A percentile compares a stretch with the other conserved stretches of the same genome.
phyloP scores from a whole-genome alignment of 164 flowering plant genomes.

The Piper longum region DNA sequence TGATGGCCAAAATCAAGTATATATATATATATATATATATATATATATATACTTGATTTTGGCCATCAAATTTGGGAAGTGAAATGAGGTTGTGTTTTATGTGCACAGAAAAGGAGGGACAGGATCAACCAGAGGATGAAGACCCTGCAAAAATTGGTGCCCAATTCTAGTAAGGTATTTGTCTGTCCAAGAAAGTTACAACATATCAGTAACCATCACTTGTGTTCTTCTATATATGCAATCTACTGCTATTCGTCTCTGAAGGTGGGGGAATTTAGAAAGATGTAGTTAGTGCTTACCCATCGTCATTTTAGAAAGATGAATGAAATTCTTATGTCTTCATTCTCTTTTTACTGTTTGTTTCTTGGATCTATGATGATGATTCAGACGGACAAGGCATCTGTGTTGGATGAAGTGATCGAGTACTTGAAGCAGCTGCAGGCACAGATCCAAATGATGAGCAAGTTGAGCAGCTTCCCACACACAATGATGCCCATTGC shows the following conservation, averaged over 20 bases:
- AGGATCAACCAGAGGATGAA: slow-evolving; percentile 85
- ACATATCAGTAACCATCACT: not conserved
- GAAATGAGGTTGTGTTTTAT: not conserved
- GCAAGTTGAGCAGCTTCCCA: slow-evolving; percentile 39
- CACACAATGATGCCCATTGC: slow-evolving; percentile 63
- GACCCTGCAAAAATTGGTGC: slow-evolving; percentile 78
- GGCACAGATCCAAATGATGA: slow-evolving; percentile 59
- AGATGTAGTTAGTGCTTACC: not conserved
- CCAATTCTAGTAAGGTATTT: slow-evolving; percentile 77
- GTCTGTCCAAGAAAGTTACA: not conserved
- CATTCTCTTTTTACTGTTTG: not conserved
- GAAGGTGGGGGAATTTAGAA: not conserved
- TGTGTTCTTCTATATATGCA: not conserved
- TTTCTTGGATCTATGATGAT: not conserved
- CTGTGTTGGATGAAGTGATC: slow-evolving; percentile 86
- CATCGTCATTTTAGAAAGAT: not conserved
- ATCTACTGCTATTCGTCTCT: not conserved
- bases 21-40: too few species aligned
- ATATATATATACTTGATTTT: too few species aligned
- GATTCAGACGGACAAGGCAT: slow-evolving; percentile 70
- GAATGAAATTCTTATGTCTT: too few species aligned
- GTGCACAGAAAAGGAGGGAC: slow-evolving; percentile 72
- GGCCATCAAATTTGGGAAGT: not conserved
- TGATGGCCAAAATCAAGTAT: too few species aligned
- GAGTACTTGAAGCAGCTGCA: slow-evolving; percentile 78